A percentile compares a stretch with the other conserved stretches of the same genome.
Evolutionary conservation across 2,329 filamentous ascomycete species (phyloP).

Genomic region (Ophiostoma angusticollis): DNA sequence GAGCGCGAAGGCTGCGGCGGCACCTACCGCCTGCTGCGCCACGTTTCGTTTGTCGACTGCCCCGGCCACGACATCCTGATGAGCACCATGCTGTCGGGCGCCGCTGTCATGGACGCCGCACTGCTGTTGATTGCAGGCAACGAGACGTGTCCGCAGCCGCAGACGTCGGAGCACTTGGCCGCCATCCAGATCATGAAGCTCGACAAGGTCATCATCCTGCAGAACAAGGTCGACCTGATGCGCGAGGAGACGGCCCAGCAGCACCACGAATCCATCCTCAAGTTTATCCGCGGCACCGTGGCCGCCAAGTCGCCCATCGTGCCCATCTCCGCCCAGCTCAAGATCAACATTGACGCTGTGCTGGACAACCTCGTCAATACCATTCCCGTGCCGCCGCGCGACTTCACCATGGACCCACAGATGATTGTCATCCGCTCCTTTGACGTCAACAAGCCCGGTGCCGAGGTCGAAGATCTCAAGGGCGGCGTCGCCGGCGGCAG

Average conservation of each 20-base stretch:
- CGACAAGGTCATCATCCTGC: conserved; percentile 97
- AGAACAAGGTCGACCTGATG: conserved; percentile 99
- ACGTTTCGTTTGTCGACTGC: conserved; percentile 98
- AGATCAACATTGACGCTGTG: conserved; percentile 98
- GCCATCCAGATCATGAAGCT: conserved; percentile 99
- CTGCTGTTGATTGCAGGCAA: conserved; percentile 94
- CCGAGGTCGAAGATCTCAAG: conserved; percentile 96
- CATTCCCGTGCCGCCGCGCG: conserved; percentile 81
- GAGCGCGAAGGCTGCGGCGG: conserved; percentile 86
- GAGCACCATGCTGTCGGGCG: conserved; percentile 99
- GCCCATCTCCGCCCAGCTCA: conserved; percentile 92
- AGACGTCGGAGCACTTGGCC: conserved; percentile 96
- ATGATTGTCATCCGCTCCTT: conserved; percentile 99
- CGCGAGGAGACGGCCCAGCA: conserved; percentile 84
- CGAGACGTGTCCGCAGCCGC: conserved; percentile 94
- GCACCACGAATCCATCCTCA: conserved; percentile 94
- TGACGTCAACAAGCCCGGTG: conserved; percentile 98
- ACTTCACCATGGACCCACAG: conserved; percentile 84
- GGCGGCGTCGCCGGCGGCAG: conserved; percentile 96
- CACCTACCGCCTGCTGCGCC: conserved; percentile 76
- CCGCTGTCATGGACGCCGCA: conserved; percentile 98
- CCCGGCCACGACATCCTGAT: conserved; percentile 99
- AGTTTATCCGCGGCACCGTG: conserved; percentile 96
- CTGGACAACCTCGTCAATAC: conserved; percentile 92
- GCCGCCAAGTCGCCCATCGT: conserved; percentile 92